phyloP scores from a whole-genome alignment of 192 early-diverging fungal species.

The Globomyces pollinis-pini region DNA sequence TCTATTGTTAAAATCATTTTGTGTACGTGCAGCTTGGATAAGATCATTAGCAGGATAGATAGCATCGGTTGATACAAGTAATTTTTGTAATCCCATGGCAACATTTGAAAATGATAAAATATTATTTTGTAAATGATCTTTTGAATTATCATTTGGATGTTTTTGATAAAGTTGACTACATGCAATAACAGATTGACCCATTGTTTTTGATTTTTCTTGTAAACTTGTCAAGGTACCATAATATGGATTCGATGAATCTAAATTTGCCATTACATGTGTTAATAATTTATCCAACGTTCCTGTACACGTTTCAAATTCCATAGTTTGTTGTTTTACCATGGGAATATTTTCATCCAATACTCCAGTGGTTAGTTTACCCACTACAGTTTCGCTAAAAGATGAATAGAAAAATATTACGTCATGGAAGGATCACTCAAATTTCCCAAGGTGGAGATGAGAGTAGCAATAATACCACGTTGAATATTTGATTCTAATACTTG shows the following conservation, averaged over 20 bases:
- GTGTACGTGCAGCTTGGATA: constrained; percentile 28
- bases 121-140: background rate
- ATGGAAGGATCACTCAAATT: constrained; percentile 1
- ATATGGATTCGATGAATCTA: too few relatives aligned
- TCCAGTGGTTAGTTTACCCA: too few relatives aligned
- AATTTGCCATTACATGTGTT: too few relatives aligned
- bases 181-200: background rate
- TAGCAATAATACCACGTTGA: background rate
- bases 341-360: too few relatives aligned
- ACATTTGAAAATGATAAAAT: background rate
- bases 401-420: too few relatives aligned
- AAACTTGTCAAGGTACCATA: too few relatives aligned
- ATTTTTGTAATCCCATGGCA: background rate
- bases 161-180: background rate
- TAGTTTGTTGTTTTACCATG: too few relatives aligned
- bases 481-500: background rate
- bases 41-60: constrained; percentile 32
- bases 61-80: constrained; percentile 24
- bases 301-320: too few relatives aligned
- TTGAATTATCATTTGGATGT: constrained; percentile 1
- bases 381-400: too few relatives aligned
- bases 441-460: background rate
- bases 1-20: constrained; percentile 1
- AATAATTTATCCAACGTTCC: too few relatives aligned
- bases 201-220: background rate